Conservation (phyloP, 495 filamentous ascomycete genomes). For the Xylaria palmicola region DNA sequence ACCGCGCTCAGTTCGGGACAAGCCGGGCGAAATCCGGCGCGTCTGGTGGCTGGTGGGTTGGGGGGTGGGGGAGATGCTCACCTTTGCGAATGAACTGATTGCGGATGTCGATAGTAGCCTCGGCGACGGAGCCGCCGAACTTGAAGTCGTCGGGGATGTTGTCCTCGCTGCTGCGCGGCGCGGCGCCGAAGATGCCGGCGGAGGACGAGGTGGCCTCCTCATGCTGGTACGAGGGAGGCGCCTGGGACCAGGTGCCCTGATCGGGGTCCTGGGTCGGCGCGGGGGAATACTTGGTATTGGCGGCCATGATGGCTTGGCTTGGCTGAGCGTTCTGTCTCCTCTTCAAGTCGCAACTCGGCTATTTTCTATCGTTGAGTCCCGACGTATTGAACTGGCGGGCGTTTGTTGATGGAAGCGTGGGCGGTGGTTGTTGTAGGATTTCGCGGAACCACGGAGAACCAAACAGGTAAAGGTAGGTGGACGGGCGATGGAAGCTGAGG, state of each 20-base stretch:
- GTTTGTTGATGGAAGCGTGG: background rate
- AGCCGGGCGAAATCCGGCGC: background rate
- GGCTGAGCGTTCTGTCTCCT: background rate
- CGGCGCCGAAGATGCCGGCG: conserved; percentile 44
- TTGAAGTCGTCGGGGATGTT: conserved; percentile 98
- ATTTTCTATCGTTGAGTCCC: background rate
- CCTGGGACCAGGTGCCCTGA: conserved; percentile 64
- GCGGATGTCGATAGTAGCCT: conserved; percentile 90
- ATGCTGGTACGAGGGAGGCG: conserved; percentile 79
- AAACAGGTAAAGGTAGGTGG: conserved; percentile 1
- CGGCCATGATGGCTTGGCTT: conserved; percentile 52
- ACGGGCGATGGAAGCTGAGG: background rate
- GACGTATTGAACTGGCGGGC: background rate
- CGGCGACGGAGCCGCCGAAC: conserved; percentile 88
- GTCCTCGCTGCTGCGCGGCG: conserved; percentile 74
- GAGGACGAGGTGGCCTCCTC: conserved; percentile 36
- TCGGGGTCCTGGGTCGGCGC: conserved; percentile 77
- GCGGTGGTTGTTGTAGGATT: conserved; percentile 4
- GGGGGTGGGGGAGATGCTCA: background rate
- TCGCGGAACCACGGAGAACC: background rate
- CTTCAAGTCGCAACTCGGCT: background rate
- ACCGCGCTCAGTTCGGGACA: background rate
- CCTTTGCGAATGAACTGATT: conserved; percentile 95
- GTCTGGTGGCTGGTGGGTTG: conserved; percentile 44
- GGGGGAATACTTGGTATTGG: conserved; percentile 66